Percentiles rank a stretch among this genome's conserved stretches.
phyloP scores from a whole-genome alignment of 768 basidiomycete species.

The Rhodosporidiobolus odoratus region DNA sequence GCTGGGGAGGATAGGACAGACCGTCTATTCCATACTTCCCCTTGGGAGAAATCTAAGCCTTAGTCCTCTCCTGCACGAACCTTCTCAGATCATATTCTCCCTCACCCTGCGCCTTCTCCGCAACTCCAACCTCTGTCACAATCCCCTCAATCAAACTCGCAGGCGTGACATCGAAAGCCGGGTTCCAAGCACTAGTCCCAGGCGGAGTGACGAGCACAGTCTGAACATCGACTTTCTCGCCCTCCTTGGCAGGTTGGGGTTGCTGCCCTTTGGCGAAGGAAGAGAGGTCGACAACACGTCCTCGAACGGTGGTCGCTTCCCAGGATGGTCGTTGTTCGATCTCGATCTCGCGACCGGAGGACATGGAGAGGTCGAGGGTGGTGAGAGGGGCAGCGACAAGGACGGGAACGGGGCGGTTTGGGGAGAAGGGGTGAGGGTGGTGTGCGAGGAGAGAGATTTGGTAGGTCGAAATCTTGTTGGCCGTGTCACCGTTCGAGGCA shows the following conservation, averaged over 20 bases:
- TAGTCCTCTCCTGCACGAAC: constrained; percentile 49
- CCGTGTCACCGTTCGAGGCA: constrained; percentile 89
- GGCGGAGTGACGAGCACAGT: constrained; percentile 44
- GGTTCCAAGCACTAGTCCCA: constrained; percentile 60
- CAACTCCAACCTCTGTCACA: constrained; percentile 91
- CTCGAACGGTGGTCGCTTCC: constrained; percentile 84
- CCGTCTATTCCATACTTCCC: background rate
- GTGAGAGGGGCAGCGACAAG: constrained; percentile 89
- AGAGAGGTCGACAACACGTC: constrained; percentile 64
- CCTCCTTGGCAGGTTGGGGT: constrained; percentile 53
- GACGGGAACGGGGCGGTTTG: constrained; percentile 64
- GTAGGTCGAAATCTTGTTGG: constrained; percentile 97
- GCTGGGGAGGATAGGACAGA: background rate
- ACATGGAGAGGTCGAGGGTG: constrained; percentile 76
- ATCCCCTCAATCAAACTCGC: constrained; percentile 89
- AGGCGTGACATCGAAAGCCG: constrained; percentile 94
- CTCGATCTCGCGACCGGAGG: constrained; percentile 58
- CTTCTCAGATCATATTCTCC: constrained; percentile 60
- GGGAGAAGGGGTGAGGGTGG: constrained; percentile 38
- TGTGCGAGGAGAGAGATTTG: constrained; percentile 89
- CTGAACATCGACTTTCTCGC: constrained; percentile 54
- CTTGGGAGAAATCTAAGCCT: background rate
- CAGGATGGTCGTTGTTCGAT: constrained; percentile 85
- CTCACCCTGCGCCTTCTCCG: constrained; percentile 61
- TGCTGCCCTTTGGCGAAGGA: constrained; percentile 51